Base-by-base conservation (phyloP, 2,329 filamentous ascomycete genomes). In the Chaetoscypha palmicola region DNA sequence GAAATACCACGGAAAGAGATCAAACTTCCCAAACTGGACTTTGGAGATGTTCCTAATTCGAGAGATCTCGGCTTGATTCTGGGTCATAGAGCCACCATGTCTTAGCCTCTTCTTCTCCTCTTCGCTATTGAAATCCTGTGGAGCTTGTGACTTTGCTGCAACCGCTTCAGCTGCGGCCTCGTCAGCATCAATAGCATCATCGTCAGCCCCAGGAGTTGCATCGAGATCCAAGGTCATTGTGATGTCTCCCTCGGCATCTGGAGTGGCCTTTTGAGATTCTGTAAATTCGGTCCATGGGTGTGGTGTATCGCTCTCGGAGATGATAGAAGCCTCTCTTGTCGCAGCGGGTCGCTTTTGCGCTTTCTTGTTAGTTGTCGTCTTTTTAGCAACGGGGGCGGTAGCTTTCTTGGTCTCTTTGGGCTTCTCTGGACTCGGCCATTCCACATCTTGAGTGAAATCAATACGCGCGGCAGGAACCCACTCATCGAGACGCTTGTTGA, bases 1-100 rank as follows among this genome's bases (percentile, higher is more conserved):
- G 68, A 98, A 98, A 65, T 98, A 98, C 92, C 92, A 98, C 0
- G 92, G 92, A 62, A 94, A 94, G 33, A 98, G 78, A 58, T 96
- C 88, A 62, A 81, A 84, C 56, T 83, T 81, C 34, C 92, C 94
- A 72, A 98, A 97, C 62, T 97, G 91, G 3, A 98, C 83, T 54
- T 85, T 90, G 43, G 86, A 87, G 53, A 98, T 81, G 62, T 98
- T 98, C 59, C 92, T 83, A 43, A 98, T 94, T 41, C 94, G 84
- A 19, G 91, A 91, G 49, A 98, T 89, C 62, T 98, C 94, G 10
- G 91, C 89, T 45, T 94, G 92, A 54, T 97, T 97, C 62, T 98
- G 94, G 9, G 94, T 98, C 92, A 98, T 97, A 49, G 89, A 96
- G 23, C 92, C 94, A 19, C 87, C 86, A 3, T 89, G 95, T 31